Percentiles rank a stretch among this genome's conserved stretches.
Evolutionary conservation across 441 rosid species (phyloP).

Genomic region (Daphne laureola): DNA sequence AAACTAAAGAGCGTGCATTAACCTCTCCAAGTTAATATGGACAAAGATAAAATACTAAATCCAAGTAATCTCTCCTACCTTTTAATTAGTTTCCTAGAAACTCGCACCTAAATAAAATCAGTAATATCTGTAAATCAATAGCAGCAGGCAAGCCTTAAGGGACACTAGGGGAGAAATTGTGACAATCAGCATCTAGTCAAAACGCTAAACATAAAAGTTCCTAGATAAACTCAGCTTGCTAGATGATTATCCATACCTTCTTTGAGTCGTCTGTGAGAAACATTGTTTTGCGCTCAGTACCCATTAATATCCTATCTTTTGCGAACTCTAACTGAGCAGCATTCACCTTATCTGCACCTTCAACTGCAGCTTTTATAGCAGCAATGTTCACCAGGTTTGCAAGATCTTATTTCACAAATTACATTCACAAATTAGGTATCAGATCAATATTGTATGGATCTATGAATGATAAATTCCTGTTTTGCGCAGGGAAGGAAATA

Average conservation of each 20-base stretch:
- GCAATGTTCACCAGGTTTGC: slow-evolving; percentile 96
- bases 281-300: slow-evolving; percentile 96
- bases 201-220: neutral
- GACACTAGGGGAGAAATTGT: too few species aligned
- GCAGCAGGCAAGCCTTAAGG: too few species aligned
- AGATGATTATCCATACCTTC: slow-evolving; percentile 43
- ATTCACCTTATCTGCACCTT: slow-evolving; percentile 76
- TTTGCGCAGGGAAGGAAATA: slow-evolving; percentile 12
- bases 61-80: too few species aligned
- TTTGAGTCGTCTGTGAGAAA: slow-evolving; percentile 89
- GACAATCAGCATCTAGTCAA: neutral
- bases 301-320: slow-evolving; percentile 90
- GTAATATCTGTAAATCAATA: too few species aligned
- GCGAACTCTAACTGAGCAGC: slow-evolving; percentile 82
- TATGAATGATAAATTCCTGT: too few species aligned
- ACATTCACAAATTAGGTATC: neutral
- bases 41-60: too few species aligned
- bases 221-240: neutral
- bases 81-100: too few species aligned
- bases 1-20: too few species aligned
- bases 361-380: slow-evolving; percentile 98
- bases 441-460: too few species aligned
- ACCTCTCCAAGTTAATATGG: too few species aligned
- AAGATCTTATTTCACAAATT: slow-evolving; percentile 48
- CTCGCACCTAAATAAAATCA: too few species aligned